phyloP scores from a whole-genome alignment of 345 rosid genomes.

The Kernera saxatilis region DNA sequence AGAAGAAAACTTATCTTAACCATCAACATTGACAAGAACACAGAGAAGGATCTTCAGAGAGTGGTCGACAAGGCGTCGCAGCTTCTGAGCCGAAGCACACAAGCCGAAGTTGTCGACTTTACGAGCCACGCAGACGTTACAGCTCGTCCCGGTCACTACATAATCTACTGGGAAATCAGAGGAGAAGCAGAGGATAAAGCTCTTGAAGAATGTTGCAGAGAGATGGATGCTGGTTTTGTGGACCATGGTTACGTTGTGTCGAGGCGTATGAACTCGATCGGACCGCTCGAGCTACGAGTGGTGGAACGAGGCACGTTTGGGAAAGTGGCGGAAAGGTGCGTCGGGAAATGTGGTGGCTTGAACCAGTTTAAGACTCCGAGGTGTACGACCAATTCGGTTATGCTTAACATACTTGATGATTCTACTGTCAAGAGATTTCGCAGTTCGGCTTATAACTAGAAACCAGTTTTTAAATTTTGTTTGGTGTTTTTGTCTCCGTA shows the following conservation, averaged over 20 bases:
- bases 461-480: neutral
- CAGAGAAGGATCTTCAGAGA: constrained; percentile 82
- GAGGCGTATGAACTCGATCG: constrained; percentile 66
- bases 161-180: constrained; percentile 85
- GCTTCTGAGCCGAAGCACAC: constrained; percentile 37
- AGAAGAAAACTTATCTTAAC: constrained; percentile 77
- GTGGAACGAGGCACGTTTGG: constrained; percentile 72
- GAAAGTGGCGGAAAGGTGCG: constrained; percentile 66
- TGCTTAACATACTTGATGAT: constrained; percentile 57
- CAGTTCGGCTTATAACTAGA: constrained; percentile 58
- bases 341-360: constrained; percentile 71
- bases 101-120: constrained; percentile 75
- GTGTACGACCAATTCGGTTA: constrained; percentile 61
- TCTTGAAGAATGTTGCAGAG: constrained; percentile 59
- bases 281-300: constrained; percentile 74
- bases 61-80: constrained; percentile 66
- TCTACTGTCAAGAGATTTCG: constrained; percentile 50
- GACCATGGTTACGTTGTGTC: constrained; percentile 87
- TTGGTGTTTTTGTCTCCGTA: constrained; percentile 10
- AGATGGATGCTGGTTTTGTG: constrained; percentile 73
- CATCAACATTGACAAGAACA: constrained; percentile 91
- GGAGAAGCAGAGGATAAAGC: constrained; percentile 69
- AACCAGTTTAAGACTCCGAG: constrained; percentile 97
- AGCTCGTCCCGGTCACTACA: constrained; percentile 71
- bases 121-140: constrained; percentile 71